These are phyloP conservation scores for Rachicladosporium sp. DNA, from an alignment of 2,329 filamentous ascomycete genomes.

Conservation along the genomic window DNA sequence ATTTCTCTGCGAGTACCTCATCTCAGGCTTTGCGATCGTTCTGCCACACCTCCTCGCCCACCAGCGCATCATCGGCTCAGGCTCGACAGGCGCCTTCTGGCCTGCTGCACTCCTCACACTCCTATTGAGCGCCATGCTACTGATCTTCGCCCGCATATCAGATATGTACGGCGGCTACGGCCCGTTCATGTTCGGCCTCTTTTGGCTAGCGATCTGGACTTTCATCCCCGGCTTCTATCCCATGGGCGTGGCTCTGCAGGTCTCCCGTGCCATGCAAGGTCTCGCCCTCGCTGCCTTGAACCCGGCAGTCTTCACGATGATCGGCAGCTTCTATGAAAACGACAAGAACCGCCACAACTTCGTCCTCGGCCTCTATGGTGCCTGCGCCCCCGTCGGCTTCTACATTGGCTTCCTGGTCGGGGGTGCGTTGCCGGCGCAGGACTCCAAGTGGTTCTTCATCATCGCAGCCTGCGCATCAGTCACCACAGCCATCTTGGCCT, in stretches of 20 bases:
- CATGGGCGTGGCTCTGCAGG: conserved; percentile 15
- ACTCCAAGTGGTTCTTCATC: conserved; percentile 23
- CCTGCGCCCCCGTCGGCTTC: conserved; percentile 24
- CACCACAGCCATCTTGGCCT: conserved; percentile 17
- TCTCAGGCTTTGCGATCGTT: conserved; percentile 25
- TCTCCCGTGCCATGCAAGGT: conserved; percentile 25
- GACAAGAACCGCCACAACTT: conserved; percentile 22
- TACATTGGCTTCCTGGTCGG: conserved; percentile 23
- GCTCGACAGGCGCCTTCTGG: conserved; percentile 20
- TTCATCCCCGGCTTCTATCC: conserved; percentile 21
- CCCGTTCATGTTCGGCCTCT: conserved; percentile 22
- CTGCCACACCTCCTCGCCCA: conserved; percentile 17
- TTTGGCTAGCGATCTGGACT: conserved; percentile 24
- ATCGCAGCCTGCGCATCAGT: conserved; percentile 18
- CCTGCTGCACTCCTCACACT: conserved; percentile 23
- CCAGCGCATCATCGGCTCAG: conserved; percentile 3
- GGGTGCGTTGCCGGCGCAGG: conserved; percentile 15
- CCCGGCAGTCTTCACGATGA: conserved; percentile 22
- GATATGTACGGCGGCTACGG: conserved; percentile 26
- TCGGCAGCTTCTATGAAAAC: conserved; percentile 20
- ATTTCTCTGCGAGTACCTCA: conserved; percentile 25
- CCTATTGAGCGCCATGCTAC: conserved; percentile 20
- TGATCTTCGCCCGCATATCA: conserved; percentile 22
- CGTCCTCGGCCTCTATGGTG: conserved; percentile 23
- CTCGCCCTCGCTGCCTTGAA: conserved; percentile 24